Evolutionary conservation across 331 rosid species (phyloP).

Genomic region (Cydonia oblonga): DNA sequence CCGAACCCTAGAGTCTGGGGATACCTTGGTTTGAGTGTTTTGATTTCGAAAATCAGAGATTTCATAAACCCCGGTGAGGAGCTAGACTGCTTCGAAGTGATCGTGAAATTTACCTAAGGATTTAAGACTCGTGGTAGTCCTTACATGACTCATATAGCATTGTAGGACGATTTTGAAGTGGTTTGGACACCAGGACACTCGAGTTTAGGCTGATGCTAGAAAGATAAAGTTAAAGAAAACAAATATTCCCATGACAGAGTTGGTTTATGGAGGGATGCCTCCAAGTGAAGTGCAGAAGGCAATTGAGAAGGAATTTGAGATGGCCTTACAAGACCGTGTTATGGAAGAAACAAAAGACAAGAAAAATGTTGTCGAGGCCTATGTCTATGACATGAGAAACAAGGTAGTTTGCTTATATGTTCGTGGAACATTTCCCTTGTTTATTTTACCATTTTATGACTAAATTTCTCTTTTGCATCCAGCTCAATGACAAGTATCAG

Average conservation of each 20-base stretch:
- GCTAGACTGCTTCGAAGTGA: too few relatives aligned
- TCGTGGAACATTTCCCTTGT: neutral
- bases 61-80: too few relatives aligned
- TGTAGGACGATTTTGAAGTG: too few relatives aligned
- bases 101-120: too few relatives aligned
- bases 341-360: slow-evolving; percentile 96
- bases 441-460: neutral
- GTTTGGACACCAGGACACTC: too few relatives aligned
- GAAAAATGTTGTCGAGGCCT: slow-evolving; percentile 92
- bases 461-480: slow-evolving; percentile 1
- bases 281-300: slow-evolving; percentile 66
- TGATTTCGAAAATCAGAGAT: too few relatives aligned
- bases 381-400: slow-evolving; percentile 91
- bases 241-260: slow-evolving; percentile 51
- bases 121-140: too few relatives aligned
- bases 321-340: slow-evolving; percentile 96
- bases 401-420: slow-evolving; percentile 33
- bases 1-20: too few relatives aligned
- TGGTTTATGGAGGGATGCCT: slow-evolving; percentile 66
- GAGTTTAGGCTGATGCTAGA: slow-evolving; percentile 61
- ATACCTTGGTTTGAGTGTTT: too few relatives aligned
- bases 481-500: slow-evolving; percentile 71
- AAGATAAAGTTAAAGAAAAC: slow-evolving; percentile 82
- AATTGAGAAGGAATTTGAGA: slow-evolving; percentile 78
- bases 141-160: too few relatives aligned